phyloP scores from a whole-genome alignment of 352 stramenopile genomes.

The Globisporangium paddicum region DNA sequence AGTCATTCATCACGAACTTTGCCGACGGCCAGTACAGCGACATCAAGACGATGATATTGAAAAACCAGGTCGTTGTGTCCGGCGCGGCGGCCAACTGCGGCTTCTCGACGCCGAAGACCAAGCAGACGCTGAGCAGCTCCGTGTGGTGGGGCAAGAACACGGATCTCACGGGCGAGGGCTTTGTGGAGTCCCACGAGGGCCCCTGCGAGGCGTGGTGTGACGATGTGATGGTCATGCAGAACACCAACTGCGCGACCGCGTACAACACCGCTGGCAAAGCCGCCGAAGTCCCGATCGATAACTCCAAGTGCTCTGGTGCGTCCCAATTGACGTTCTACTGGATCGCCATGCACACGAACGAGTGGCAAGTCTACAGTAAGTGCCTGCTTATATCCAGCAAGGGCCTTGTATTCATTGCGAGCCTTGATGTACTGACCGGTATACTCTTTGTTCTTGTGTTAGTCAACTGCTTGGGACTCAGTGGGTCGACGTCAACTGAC shows the following conservation, averaged over 20 bases:
- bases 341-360: constrained; percentile 29
- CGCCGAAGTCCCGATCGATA: constrained; percentile 21
- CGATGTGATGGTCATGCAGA: constrained; percentile 17
- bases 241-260: constrained; percentile 18
- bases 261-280: constrained; percentile 18
- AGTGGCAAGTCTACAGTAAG: constrained; percentile 40
- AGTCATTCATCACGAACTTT: constrained; percentile 25
- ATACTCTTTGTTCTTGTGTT: constrained; percentile 8
- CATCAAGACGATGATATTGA: constrained; percentile 22
- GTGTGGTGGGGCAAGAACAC: constrained; percentile 27
- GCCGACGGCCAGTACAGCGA: constrained; percentile 13
- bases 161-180: constrained; percentile 21
- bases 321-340: constrained; percentile 36
- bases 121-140: constrained; percentile 17
- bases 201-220: constrained; percentile 35
- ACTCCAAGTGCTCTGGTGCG: constrained; percentile 19
- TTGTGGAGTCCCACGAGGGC: constrained; percentile 26
- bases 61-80: constrained; percentile 18
- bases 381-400: constrained; percentile 12
- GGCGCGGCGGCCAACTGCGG: constrained; percentile 20
- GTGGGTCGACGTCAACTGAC: constrained; percentile 8
- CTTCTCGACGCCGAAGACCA: constrained; percentile 18
- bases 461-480: constrained; percentile 13
- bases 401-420: no score
- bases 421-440: constrained; percentile 6